A percentile compares a stretch with the other conserved stretches of the same genome.
These are phyloP conservation scores for Candida tibetensis DNA, from an alignment of 805 yeast species.

Conservation along the genomic window DNA sequence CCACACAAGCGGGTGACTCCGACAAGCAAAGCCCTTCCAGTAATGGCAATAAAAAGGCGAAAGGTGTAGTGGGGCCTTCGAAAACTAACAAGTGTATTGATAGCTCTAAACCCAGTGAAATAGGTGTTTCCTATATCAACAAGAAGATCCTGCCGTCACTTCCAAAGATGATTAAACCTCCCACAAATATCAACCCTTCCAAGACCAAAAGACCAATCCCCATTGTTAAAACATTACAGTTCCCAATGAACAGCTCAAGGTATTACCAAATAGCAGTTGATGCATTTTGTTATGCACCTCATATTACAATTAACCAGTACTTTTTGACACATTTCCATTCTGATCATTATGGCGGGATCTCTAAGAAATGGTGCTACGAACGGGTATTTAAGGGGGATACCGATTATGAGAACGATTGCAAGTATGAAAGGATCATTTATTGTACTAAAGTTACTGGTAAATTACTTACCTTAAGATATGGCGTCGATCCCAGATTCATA, in stretches of 20 bases:
- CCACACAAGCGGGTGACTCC: neutral
- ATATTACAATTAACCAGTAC: constrained; percentile 48
- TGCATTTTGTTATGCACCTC: constrained; percentile 55
- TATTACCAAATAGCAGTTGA: constrained; percentile 55
- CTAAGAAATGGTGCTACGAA: constrained; percentile 65
- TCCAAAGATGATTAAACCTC: constrained; percentile 9
- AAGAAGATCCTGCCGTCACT: constrained; percentile 9
- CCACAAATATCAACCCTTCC: constrained; percentile 14
- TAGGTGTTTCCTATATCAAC: too few species aligned
- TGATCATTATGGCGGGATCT: constrained; percentile 89
- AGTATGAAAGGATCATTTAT: constrained; percentile 58
- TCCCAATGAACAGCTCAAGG: constrained; percentile 23
- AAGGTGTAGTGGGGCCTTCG: too few species aligned
- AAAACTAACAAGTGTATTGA: too few species aligned
- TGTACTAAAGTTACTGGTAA: constrained; percentile 70
- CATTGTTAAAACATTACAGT: constrained; percentile 48
- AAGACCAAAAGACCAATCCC: constrained; percentile 45
- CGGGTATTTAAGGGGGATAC: constrained; percentile 29
- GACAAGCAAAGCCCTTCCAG: neutral
- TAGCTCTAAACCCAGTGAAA: too few species aligned
- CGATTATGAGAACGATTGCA: constrained; percentile 21
- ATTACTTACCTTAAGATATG: constrained; percentile 52
- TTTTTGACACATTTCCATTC: constrained; percentile 84
- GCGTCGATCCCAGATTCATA: constrained; percentile 50
- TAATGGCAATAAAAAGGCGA: neutral